phyloP scores from a whole-genome alignment of 306 rosid genomes.

The Pyrus communis region DNA sequence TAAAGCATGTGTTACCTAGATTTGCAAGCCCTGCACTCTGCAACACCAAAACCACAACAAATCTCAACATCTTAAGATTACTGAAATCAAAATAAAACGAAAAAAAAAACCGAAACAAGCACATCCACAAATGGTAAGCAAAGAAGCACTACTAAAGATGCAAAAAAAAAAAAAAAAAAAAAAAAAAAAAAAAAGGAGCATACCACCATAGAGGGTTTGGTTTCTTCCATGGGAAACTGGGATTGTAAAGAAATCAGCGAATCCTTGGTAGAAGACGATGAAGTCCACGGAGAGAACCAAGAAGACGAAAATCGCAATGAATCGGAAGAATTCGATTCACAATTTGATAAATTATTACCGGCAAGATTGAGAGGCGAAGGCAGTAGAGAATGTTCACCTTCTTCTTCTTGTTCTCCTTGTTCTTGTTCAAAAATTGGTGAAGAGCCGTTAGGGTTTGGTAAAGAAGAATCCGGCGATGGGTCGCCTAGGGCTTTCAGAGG shows the following conservation, averaged over 20 bases:
- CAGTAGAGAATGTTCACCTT: neutral
- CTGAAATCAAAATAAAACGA: neutral
- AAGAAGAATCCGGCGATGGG: neutral
- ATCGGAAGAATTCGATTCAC: neutral
- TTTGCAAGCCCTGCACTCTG: conserved; percentile 86
- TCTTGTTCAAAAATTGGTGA: neutral
- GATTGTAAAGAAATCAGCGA: neutral
- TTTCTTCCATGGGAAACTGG: neutral
- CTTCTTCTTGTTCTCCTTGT: neutral
- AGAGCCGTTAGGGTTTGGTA: neutral
- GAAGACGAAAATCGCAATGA: neutral
- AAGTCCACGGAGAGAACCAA: conserved; percentile 9
- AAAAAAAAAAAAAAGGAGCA: neutral
- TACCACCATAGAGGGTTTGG: conserved; percentile 40
- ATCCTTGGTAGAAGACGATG: conserved; percentile 8
- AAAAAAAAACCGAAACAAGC: neutral
- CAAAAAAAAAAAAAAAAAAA: too few species aligned
- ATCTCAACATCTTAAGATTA: conserved; percentile 2
- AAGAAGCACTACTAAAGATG: neutral
- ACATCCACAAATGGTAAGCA: neutral
- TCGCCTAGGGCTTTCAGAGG: conserved; percentile 13
- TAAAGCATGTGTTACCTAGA: conserved; percentile 82
- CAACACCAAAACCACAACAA: conserved; percentile 6
- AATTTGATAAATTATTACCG: neutral
- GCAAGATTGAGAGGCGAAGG: neutral